Conservation (phyloP, 805 yeast genomes). For the Candida sakaeoensis region DNA sequence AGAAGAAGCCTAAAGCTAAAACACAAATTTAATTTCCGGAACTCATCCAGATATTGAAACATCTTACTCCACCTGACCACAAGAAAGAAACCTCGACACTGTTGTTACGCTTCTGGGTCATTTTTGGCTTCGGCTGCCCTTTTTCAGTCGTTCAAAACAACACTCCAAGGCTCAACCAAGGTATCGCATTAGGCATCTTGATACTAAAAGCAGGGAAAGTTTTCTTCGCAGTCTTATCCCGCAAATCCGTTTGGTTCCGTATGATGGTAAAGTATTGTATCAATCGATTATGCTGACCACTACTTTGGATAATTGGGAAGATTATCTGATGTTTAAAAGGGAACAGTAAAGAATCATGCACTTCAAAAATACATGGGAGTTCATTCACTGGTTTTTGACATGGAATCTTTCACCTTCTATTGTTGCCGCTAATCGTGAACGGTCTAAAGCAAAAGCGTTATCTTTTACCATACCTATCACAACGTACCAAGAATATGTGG, state of each 20-base stretch:
- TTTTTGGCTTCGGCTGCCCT: neutral
- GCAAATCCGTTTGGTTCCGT: neutral
- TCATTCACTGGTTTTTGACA: neutral
- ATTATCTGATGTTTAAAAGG: neutral
- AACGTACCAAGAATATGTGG: neutral
- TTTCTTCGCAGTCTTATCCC: neutral
- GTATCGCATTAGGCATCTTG: neutral
- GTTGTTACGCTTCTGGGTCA: neutral
- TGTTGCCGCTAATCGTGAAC: neutral
- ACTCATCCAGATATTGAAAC: neutral
- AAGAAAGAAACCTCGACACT: neutral
- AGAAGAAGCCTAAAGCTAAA: neutral
- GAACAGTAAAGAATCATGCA: neutral
- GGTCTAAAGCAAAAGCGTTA: neutral
- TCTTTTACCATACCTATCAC: neutral
- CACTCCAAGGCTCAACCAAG: neutral
- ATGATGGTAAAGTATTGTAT: neutral
- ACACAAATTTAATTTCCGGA: neutral
- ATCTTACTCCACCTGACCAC: neutral
- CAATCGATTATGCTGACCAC: neutral
- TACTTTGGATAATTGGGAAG: neutral
- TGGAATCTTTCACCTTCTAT: neutral
- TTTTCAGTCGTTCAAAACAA: neutral
- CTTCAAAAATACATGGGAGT: neutral
- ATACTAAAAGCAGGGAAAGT: neutral